Evolutionary conservation across 148 eudicot genomes (phyloP), one percentile per base, ranked within the genome.

Genomic region (Diospyros kaki): DNA sequence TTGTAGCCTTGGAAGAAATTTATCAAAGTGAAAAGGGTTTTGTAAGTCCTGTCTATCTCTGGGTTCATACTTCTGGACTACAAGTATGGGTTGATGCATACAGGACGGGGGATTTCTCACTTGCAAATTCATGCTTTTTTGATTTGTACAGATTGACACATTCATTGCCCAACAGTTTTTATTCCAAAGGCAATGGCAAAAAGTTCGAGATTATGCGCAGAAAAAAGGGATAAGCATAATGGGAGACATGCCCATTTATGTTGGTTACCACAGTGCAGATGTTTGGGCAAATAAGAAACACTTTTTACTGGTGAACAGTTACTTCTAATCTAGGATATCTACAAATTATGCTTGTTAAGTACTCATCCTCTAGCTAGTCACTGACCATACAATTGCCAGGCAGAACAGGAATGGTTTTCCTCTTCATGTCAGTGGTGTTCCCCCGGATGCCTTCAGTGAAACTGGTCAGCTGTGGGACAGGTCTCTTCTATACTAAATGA

Each of bases 231-330:
- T 95, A 69, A 93, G 89, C 77, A 89, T 95, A 80, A 93, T 95
- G 97, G 99, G 99, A 69, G 99, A 95, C 83, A 95, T 95, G 99
- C 99, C 98, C 76, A 95, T 95, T 51, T 95, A 95, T 87, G 99
- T 95, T 58, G 99, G 96, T 73, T 93, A 95, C 86, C 99, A 95
- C 79, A 92, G 97, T 80, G 97, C 99, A 72, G 99, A 95, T 84
- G 97, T 95, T 74, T 95, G 99, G 99, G 97, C 99, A 50, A 89
- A 95, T 77, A 89, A 85, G 81, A 87, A 87, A 78, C 87, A 87
- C 1, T 95, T 95, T 87, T 79, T 85, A 82, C 83, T 95, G 88
- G 99, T 95, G 76, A 71, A 92, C 66, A 59, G 46, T 72, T 77
- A 51, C 68, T 58, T 45, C 42, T 48, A 28, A 28, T 28, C 28